Percentiles rank a stretch among this genome's conserved stretches.
Evolutionary conservation across 495 filamentous ascomycete species (phyloP).

Genomic region (Penicillium canescens): DNA sequence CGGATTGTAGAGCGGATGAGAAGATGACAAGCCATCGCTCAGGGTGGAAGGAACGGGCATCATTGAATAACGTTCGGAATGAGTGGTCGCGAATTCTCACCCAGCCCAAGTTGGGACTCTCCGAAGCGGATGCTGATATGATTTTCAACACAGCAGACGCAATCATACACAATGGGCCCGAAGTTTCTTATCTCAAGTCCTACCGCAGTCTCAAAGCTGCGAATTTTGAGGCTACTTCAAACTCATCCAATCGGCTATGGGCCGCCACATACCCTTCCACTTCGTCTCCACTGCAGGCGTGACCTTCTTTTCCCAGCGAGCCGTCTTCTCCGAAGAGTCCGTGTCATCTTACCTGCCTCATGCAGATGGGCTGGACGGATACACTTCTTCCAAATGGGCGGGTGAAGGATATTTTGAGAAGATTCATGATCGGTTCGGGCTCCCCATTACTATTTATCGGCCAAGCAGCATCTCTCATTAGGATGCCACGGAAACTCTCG

Average conservation of each 20-base stretch:
- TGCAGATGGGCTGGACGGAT: constrained; percentile 37
- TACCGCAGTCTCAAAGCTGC: constrained; percentile 28
- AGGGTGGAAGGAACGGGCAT: background rate
- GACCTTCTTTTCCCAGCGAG: too few relatives aligned
- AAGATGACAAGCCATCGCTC: background rate
- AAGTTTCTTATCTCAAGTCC: constrained; percentile 37
- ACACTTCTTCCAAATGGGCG: constrained; percentile 47
- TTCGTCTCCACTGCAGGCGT: constrained; percentile 17
- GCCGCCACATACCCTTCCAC: constrained; percentile 38
- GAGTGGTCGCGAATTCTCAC: background rate
- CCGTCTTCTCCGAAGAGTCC: background rate
- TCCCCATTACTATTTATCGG: background rate
- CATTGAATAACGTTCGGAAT: background rate
- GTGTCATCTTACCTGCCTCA: constrained; percentile 1
- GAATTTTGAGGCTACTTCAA: too few relatives aligned
- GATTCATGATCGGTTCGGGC: constrained; percentile 30
- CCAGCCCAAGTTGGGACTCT: too few relatives aligned
- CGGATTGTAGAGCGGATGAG: background rate
- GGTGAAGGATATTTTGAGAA: constrained; percentile 26
- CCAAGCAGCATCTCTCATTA: background rate
- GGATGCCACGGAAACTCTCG: too few relatives aligned
- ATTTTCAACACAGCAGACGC: too few relatives aligned
- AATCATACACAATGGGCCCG: constrained; percentile 7
- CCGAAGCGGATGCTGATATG: too few relatives aligned
- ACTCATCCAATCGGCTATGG: constrained; percentile 19